These are phyloP conservation scores for Verticillium nubilum DNA, from an alignment of 2,329 filamentous ascomycete genomes.

Conservation along the genomic window DNA sequence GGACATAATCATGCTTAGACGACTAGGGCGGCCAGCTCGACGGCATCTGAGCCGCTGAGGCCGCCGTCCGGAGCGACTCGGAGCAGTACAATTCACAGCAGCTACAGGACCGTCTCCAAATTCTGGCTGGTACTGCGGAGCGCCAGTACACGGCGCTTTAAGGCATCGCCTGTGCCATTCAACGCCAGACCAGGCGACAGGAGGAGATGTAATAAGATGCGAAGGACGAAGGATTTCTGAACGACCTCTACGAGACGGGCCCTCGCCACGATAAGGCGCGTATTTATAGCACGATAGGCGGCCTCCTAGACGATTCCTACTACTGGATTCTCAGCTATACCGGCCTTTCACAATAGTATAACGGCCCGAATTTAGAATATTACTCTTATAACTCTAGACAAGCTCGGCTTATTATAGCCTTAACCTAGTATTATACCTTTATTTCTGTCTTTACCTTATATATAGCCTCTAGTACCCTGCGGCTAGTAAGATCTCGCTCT, in stretches of 20 bases:
- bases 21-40: conserved; percentile 26
- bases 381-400: too few relatives aligned
- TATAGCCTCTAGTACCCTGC: too few relatives aligned
- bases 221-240: conserved; percentile 15
- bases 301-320: conserved; percentile 23
- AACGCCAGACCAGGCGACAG: conserved; percentile 10
- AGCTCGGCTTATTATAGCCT: too few relatives aligned
- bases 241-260: conserved; percentile 20
- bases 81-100: conserved; percentile 11
- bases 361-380: too few relatives aligned
- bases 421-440: too few relatives aligned
- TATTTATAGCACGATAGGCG: conserved; percentile 28
- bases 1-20: conserved; percentile 23
- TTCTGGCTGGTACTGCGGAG: conserved; percentile 4
- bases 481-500: too few relatives aligned
- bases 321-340: conserved; percentile 26
- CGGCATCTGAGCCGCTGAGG: conserved; percentile 17
- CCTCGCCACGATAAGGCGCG: conserved; percentile 26
- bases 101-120: conserved; percentile 5
- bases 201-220: conserved; percentile 8
- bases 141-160: conserved; percentile 1
- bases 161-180: conserved; percentile 5
- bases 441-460: too few relatives aligned
- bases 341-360: conserved; percentile 19
- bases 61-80: conserved; percentile 8